A percentile compares a stretch with the other conserved stretches of the same genome.
These are phyloP conservation scores for Mangifera indica DNA, from an alignment of 345 rosid species.

Conservation along the genomic window DNA sequence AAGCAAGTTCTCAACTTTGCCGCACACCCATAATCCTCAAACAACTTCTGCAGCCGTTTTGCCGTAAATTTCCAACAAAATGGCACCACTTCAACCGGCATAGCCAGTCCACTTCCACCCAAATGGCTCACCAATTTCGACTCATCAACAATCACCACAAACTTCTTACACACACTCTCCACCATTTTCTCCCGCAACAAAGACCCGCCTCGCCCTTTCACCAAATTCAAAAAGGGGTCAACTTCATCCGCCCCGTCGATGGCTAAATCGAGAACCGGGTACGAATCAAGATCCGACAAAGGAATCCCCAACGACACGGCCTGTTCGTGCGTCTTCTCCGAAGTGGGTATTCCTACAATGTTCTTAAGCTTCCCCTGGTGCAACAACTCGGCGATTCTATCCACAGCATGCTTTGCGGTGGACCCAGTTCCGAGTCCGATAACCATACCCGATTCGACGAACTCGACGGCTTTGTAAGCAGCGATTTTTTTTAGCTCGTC, in stretches of 20 bases:
- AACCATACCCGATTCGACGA: slow-evolving; percentile 95
- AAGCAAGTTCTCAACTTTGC: slow-evolving; percentile 48
- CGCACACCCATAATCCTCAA: slow-evolving; percentile 58
- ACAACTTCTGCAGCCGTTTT: slow-evolving; percentile 44
- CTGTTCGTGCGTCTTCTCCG: slow-evolving; percentile 66
- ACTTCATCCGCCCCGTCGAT: slow-evolving; percentile 99
- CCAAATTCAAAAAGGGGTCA: slow-evolving; percentile 72
- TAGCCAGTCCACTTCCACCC: slow-evolving; percentile 73
- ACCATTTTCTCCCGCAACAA: slow-evolving; percentile 91
- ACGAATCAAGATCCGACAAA: slow-evolving; percentile 69
- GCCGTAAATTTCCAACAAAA: slow-evolving; percentile 81
- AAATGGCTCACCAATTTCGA: slow-evolving; percentile 57
- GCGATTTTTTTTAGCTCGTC: slow-evolving; percentile 81
- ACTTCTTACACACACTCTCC: slow-evolving; percentile 73
- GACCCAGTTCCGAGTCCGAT: slow-evolving; percentile 96
- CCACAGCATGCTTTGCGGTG: slow-evolving; percentile 92
- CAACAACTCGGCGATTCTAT: slow-evolving; percentile 77
- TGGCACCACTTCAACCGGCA: slow-evolving; percentile 86
- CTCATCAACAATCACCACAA: slow-evolving; percentile 74
- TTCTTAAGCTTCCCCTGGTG: slow-evolving; percentile 61
- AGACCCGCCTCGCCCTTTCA: slow-evolving; percentile 94
- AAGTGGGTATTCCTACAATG: slow-evolving; percentile 85
- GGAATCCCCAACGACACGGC: slow-evolving; percentile 85
- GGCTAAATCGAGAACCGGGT: slow-evolving; percentile 70
- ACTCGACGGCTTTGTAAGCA: slow-evolving; percentile 91